phyloP scores from a whole-genome alignment of 805 yeast species.

The Nakazawaea ishiwadae region DNA sequence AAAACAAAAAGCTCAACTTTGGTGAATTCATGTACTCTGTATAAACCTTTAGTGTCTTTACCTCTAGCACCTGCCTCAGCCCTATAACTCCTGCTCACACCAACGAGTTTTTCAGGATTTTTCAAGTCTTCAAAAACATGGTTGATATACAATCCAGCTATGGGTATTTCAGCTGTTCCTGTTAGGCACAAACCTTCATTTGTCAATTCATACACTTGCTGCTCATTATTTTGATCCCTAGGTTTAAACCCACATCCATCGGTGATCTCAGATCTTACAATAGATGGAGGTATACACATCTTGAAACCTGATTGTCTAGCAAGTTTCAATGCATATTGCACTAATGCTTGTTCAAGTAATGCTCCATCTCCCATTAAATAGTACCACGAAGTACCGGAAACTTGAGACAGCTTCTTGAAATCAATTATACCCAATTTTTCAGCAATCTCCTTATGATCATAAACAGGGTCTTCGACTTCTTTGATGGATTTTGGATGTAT shows the following conservation, averaged over 20 bases:
- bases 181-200: slow-evolving; percentile 58
- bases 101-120: slow-evolving; percentile 62
- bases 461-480: slow-evolving; percentile 16
- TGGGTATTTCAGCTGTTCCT: slow-evolving; percentile 94
- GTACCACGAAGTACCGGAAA: slow-evolving; percentile 87
- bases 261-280: slow-evolving; percentile 72
- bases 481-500: slow-evolving; percentile 38
- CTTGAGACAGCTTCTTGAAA: slow-evolving; percentile 62
- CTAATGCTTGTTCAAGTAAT: slow-evolving; percentile 79
- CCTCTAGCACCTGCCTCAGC: slow-evolving; percentile 99
- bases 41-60: slow-evolving; percentile 83
- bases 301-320: slow-evolving; percentile 68
- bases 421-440: slow-evolving; percentile 63
- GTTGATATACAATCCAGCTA: slow-evolving; percentile 74
- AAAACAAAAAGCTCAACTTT: slow-evolving; percentile 89
- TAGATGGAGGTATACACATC: slow-evolving; percentile 78
- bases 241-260: slow-evolving; percentile 95
- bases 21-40: slow-evolving; percentile 93
- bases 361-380: slow-evolving; percentile 85
- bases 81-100: slow-evolving; percentile 80
- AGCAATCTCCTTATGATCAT: slow-evolving; percentile 73
- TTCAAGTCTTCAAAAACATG: slow-evolving; percentile 34
- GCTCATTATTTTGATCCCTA: slow-evolving; percentile 79
- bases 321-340: slow-evolving; percentile 66
- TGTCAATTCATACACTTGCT: slow-evolving; percentile 70